Base-by-base conservation (phyloP, 345 rosid genomes). In the Gynandropsis gynandra region DNA sequence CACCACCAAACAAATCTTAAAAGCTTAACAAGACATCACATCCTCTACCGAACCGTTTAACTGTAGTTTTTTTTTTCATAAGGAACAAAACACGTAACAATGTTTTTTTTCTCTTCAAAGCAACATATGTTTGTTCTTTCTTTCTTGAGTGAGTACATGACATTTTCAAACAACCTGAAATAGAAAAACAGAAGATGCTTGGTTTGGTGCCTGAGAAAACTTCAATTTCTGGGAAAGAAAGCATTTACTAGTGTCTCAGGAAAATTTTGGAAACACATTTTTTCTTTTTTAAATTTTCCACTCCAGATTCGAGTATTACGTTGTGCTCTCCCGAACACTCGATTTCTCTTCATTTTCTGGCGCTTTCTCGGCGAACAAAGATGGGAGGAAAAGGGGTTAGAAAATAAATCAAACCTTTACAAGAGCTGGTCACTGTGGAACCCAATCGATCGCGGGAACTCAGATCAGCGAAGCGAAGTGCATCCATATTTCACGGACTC, bases 401-500 rank as follows among this genome's bases (percentile, higher is more conserved):
- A 24, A 5, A 24, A 58, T 35, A 42, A 34, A 31, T 10, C 6
- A 16, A 19, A 87, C 89, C 87, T 75, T 58, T 47, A 42, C 9
- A 63, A 47, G 64, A 63, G 54, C 19, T 53, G 56, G 62, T 51
- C 6, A 18, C 31, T 31, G 52, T 5, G 0, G 76, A 68, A 39
- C 39, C 39, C 59, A 52, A 54, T 39, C 58, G 70, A 55, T 69
- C 65, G 49, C 54, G 53, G 61, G 76, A 72, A 64, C 57, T 75
- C 11, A 29, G 58, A 34, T 67, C 65, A 35, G 68, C 27, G 53
- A 56, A 4, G 51, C 65, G 72, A 62, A 72, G 67, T 32, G 41
- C 50, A 66, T 84, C 78, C 97, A 85, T 82, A 2, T 57, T 55
- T 56, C 42, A 54, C 54, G 65, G 74, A 75, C 66, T 50, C 61